These are phyloP conservation scores for Suillus occidentalis DNA, from an alignment of 768 basidiomycete genomes.

Conservation along the genomic window DNA sequence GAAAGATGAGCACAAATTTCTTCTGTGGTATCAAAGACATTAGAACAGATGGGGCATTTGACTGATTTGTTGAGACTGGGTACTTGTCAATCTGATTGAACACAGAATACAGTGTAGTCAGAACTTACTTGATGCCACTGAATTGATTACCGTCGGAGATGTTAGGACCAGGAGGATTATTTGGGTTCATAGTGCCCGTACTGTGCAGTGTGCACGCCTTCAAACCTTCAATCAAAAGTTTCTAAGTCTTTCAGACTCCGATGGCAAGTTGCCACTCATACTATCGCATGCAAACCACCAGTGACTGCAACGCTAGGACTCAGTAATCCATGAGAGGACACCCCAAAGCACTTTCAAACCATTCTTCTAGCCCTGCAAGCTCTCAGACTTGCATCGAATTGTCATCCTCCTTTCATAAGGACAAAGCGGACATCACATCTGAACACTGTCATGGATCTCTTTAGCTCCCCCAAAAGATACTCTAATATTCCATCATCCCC, in stretches of 20 bases:
- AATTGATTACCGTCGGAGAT: not conserved
- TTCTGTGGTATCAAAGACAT: not conserved
- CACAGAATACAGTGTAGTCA: not conserved
- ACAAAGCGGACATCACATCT: too few species aligned
- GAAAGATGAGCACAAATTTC: not conserved
- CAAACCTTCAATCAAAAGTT: not conserved
- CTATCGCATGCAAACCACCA: not conserved
- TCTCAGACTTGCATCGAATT: too few species aligned
- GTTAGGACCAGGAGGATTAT: not conserved
- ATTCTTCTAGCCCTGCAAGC: not conserved
- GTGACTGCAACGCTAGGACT: not conserved
- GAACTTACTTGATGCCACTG: not conserved
- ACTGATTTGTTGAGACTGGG: not conserved
- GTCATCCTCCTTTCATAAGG: too few species aligned
- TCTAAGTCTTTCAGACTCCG: not conserved
- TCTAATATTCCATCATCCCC: too few species aligned
- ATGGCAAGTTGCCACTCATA: too few species aligned
- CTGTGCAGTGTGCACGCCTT: not conserved
- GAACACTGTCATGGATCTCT: too few species aligned
- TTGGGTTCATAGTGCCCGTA: not conserved
- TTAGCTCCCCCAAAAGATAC: too few species aligned
- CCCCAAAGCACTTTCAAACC: not conserved
- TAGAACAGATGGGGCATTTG: not conserved
- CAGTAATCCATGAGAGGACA: not conserved
- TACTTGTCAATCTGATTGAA: not conserved